Percentiles rank a stretch among this genome's conserved stretches.
Conservation (phyloP, 2,329 filamentous ascomycete genomes). For the Ascochyta fabae region DNA sequence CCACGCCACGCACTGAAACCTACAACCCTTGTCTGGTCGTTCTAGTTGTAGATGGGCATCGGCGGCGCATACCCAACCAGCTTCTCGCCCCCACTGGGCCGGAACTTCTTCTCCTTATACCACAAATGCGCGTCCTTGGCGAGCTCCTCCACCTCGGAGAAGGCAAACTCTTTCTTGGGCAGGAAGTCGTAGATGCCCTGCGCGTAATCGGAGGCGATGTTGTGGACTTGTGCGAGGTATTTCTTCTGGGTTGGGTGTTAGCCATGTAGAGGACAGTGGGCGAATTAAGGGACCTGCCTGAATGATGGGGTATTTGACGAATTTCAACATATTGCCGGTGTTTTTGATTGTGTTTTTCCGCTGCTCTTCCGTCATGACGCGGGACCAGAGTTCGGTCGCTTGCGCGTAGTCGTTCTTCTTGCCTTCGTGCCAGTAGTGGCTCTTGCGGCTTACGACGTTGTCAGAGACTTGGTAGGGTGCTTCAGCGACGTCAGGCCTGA, state of each 20-base stretch:
- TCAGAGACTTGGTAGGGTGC: conserved; percentile 58
- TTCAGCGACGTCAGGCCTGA: conserved; percentile 60
- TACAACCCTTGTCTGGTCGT: too few species aligned
- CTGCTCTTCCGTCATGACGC: conserved; percentile 56
- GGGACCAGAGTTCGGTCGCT: conserved; percentile 56
- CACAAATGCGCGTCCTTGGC: conserved; percentile 54
- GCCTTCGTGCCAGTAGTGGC: conserved; percentile 62
- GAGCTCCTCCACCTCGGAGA: conserved; percentile 55
- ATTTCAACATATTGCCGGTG: conserved; percentile 55
- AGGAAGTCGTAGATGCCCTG: conserved; percentile 56
- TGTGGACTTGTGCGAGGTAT: conserved; percentile 61
- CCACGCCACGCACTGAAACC: too few species aligned
- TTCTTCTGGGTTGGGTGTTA: conserved; percentile 44
- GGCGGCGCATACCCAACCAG: conserved; percentile 50
- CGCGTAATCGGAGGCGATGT: conserved; percentile 57
- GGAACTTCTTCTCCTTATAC: conserved; percentile 57
- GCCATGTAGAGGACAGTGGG: neutral
- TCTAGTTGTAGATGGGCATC: conserved; percentile 10
- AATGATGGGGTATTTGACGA: conserved; percentile 54
- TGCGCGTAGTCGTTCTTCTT: conserved; percentile 61
- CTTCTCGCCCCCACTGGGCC: conserved; percentile 49
- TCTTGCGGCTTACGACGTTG: conserved; percentile 59
- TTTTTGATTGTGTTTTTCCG: conserved; percentile 57
- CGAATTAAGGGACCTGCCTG: conserved; percentile 38
- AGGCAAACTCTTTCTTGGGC: conserved; percentile 53